Conservation (phyloP, 1,284 basidiomycete genomes). For the Ceratobasidium sp. region DNA sequence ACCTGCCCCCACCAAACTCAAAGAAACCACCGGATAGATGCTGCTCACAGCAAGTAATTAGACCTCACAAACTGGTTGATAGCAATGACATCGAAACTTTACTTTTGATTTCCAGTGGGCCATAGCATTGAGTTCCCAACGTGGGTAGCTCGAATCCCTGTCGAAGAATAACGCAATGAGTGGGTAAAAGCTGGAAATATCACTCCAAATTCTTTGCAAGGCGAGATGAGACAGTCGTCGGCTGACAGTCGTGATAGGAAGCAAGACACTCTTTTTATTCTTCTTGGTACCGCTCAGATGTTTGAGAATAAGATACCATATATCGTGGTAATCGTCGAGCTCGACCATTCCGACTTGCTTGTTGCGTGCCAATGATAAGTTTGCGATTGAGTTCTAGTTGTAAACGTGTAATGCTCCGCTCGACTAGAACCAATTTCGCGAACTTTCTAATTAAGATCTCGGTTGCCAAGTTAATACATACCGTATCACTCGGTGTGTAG, state of each 20-base stretch:
- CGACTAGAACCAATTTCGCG: too few relatives aligned
- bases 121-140: slow-evolving; percentile 22
- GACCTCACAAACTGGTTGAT: too few relatives aligned
- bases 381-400: too few relatives aligned
- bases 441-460: too few relatives aligned
- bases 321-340: slow-evolving; percentile 6
- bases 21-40: not conserved
- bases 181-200: slow-evolving; percentile 23
- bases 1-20: not conserved
- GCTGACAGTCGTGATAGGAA: slow-evolving; percentile 19
- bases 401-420: too few relatives aligned
- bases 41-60: too few relatives aligned
- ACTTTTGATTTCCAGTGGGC: not conserved
- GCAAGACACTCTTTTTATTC: not conserved
- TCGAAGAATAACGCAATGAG: slow-evolving; percentile 19
- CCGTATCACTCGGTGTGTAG: too few relatives aligned
- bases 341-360: too few relatives aligned
- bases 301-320: slow-evolving; percentile 27
- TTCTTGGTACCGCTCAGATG: not conserved
- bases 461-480: too few relatives aligned
- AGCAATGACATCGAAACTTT: not conserved
- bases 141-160: slow-evolving; percentile 3
- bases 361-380: too few relatives aligned
- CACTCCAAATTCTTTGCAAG: not conserved
- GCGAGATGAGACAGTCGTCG: slow-evolving; percentile 15